Evolutionary conservation across 148 eudicot species (phyloP), one percentile per base, ranked within the genome.

Genomic region (Pouteria glomerata): DNA sequence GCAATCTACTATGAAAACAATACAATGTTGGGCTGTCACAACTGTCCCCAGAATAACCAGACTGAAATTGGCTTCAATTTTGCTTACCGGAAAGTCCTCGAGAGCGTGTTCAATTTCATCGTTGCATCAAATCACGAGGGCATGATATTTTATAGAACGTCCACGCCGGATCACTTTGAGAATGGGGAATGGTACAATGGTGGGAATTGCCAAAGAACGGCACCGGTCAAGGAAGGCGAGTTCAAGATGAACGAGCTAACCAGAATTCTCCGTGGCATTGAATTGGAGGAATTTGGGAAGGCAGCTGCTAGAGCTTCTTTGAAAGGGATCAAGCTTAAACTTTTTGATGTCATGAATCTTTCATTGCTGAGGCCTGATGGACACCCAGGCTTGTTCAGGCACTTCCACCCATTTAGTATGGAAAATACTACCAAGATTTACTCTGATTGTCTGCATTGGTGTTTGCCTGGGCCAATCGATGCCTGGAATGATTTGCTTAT

Each of bases 391-490:
- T 84, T 87, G 1, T 92, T 84, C 69, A 74, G 97, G 60, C 79
- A 76, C 39, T 83, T 73, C 50, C 67, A 88, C 41, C 97, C 97
- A 6, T 89, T 76, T 65, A 83, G 78, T 0, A 76, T 60, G 56
- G 73, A 72, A 18, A 82, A 78, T 58, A 81, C 76, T 30, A 74
- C 76, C 0, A 60, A 50, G 72, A 74, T 84, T 8, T 76, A 81
- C 23, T 74, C 66, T 21, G 97, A 92, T 75, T 92, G 97, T 72
- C 66, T 92, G 77, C 97, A 92, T 57, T 92, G 97, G 97, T 92
- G 97, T 79, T 76, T 92, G 78, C 97, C 97, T 0, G 97, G 97
- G 62, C 97, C 97, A 4, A 92, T 92, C 23, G 97, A 92, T 55
- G 42, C 93, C 2, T 92, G 97, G 97, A 92, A 89, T 71, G 96